phyloP scores from a whole-genome alignment of 352 stramenopile genomes.

The Pythium inflatum region DNA sequence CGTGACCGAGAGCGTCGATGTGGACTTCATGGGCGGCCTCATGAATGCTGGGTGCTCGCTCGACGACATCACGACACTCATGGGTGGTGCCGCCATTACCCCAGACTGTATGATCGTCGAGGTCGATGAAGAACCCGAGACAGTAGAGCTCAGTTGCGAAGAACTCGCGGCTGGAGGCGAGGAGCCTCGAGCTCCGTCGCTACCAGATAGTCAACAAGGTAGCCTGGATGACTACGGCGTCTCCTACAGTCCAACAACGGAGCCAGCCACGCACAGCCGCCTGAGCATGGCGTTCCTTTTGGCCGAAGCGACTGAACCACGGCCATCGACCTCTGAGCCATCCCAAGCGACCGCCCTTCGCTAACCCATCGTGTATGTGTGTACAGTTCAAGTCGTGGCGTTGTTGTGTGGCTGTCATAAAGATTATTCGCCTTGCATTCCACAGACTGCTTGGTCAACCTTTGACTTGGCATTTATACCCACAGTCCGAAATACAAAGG shows the following conservation, averaged over 20 bases:
- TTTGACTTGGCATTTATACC: too few relatives aligned
- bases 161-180: too few relatives aligned
- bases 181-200: too few relatives aligned
- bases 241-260: not conserved
- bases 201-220: not conserved
- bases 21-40: slow-evolving; percentile 26
- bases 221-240: not conserved
- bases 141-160: too few relatives aligned
- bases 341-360: too few relatives aligned
- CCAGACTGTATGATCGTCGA: slow-evolving; percentile 28
- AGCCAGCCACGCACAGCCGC: not conserved
- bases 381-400: too few relatives aligned
- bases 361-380: too few relatives aligned
- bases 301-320: not conserved
- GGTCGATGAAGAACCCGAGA: not conserved
- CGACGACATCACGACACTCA: slow-evolving; percentile 21
- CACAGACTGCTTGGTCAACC: too few relatives aligned
- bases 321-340: too few relatives aligned
- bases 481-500: too few relatives aligned
- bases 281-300: slow-evolving; percentile 20
- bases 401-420: too few relatives aligned
- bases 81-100: slow-evolving; percentile 16
- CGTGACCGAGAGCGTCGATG: slow-evolving; percentile 16
- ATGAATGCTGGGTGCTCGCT: slow-evolving; percentile 16
- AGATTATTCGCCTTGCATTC: too few relatives aligned